Evolutionary conservation across 225 moss, liverwort and hornwort species (phyloP).

Genomic region (Physcomitrium patens): DNA sequence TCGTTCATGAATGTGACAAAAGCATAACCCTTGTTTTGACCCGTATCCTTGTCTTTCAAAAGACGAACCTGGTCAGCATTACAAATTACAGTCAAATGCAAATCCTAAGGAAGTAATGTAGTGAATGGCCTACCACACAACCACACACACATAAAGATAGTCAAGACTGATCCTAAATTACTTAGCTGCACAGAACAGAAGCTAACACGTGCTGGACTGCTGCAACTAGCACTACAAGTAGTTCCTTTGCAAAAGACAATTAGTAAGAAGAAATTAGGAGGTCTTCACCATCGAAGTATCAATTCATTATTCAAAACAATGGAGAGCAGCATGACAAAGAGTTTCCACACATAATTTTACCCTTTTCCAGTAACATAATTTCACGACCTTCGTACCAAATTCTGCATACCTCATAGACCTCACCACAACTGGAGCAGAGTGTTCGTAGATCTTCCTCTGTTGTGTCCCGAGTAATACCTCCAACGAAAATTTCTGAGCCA

Average conservation of each 20-base stretch:
- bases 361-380: too few relatives aligned
- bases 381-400: too few relatives aligned
- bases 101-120: background rate
- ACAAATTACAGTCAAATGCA: constrained; percentile 13
- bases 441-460: constrained; percentile 90
- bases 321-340: background rate
- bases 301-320: background rate
- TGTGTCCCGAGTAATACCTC: constrained; percentile 96
- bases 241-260: background rate
- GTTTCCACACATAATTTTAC: too few relatives aligned
- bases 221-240: background rate
- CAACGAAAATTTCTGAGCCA: constrained; percentile 99
- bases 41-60: constrained; percentile 97
- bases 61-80: constrained; percentile 77
- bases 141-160: background rate
- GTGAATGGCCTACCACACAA: constrained; percentile 2
- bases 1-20: constrained; percentile 97
- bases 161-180: background rate
- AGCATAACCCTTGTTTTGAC: constrained; percentile 99
- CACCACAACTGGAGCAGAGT: constrained; percentile 94
- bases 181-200: too few relatives aligned
- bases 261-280: background rate
- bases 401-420: constrained; percentile 83
- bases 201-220: background rate
- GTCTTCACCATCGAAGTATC: background rate